Evolutionary conservation across 768 basidiomycete species (phyloP).

Genomic region (Dentipellis fragilis): DNA sequence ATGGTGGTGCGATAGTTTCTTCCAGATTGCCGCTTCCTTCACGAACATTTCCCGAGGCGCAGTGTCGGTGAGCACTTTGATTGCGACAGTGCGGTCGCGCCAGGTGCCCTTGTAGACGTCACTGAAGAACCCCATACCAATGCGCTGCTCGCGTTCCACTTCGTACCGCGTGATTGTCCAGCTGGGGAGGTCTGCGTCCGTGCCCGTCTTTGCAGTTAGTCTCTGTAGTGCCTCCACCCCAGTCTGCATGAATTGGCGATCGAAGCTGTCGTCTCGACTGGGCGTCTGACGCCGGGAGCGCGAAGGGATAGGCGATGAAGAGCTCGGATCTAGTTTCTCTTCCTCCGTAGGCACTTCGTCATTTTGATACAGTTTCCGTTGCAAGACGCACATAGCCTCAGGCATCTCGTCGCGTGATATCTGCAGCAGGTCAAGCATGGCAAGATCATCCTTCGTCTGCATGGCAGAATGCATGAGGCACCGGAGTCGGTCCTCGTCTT

Average conservation of each 20-base stretch:
- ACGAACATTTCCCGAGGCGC: conserved; percentile 57
- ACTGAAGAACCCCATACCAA: conserved; percentile 69
- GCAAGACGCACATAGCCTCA: conserved; percentile 44
- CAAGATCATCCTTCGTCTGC: conserved; percentile 45
- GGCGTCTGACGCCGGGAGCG: conserved; percentile 4
- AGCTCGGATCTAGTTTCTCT: neutral
- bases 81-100: conserved; percentile 53
- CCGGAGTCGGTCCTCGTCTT: conserved; percentile 47
- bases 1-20: conserved; percentile 52
- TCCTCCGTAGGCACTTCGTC: conserved; percentile 6
- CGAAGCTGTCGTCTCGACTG: conserved; percentile 47
- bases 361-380: neutral
- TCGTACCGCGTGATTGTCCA: conserved; percentile 83
- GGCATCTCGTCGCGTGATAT: conserved; percentile 61
- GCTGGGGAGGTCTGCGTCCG: conserved; percentile 33
- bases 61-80: conserved; percentile 59
- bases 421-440: conserved; percentile 54
- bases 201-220: conserved; percentile 30
- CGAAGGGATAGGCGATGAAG: neutral
- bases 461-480: conserved; percentile 49
- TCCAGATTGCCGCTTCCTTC: conserved; percentile 68
- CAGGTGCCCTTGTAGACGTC: conserved; percentile 70
- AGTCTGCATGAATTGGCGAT: conserved; percentile 60
- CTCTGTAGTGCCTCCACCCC: conserved; percentile 62
- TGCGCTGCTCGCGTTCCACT: conserved; percentile 55